These are phyloP conservation scores for Artemisia annua DNA, from an alignment of 129 eudicot species.

Conservation along the genomic window DNA sequence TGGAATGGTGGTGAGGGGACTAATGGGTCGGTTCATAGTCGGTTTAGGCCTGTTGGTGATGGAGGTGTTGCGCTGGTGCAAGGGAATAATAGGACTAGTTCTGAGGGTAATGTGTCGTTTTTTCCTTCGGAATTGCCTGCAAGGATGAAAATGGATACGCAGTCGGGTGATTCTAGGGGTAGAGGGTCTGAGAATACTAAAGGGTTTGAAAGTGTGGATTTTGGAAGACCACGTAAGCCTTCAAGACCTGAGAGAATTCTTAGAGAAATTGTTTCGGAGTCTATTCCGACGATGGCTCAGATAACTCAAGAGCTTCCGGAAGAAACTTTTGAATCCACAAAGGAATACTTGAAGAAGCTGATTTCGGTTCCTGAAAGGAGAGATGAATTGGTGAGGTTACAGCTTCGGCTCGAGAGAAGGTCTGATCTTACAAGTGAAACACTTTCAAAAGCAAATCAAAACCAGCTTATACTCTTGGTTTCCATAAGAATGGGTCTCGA, in stretches of 20 bases:
- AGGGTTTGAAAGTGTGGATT: conserved; percentile 56
- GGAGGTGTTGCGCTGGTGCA: conserved; percentile 61
- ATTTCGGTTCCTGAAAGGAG: conserved; percentile 51
- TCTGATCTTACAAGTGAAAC: conserved; percentile 71
- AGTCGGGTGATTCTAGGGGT: conserved; percentile 68
- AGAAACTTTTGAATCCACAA: conserved; percentile 68
- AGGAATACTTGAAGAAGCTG: conserved; percentile 64
- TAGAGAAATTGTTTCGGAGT: conserved; percentile 72
- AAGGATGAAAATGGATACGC: conserved; percentile 60
- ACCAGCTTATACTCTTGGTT: conserved; percentile 69
- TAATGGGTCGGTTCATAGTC: conserved; percentile 88
- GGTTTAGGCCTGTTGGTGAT: conserved; percentile 91
- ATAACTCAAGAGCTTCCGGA: conserved; percentile 67
- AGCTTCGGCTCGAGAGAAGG: conserved; percentile 62
- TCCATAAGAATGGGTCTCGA: conserved; percentile 64
- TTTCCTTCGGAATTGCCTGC: conserved; percentile 91
- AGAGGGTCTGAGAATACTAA: conserved; percentile 50
- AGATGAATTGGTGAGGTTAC: conserved; percentile 65
- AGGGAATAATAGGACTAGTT: conserved; percentile 44
- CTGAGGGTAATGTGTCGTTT: conserved; percentile 55
- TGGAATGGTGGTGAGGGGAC: conserved; percentile 97
- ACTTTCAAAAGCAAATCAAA: conserved; percentile 62
- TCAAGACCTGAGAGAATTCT: conserved; percentile 77
- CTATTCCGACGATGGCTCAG: conserved; percentile 73
- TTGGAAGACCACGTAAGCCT: conserved; percentile 43